Evolutionary conservation across 768 basidiomycete species (phyloP), one percentile per base, ranked within the genome.

Genomic region (Tulasnella calospora): DNA sequence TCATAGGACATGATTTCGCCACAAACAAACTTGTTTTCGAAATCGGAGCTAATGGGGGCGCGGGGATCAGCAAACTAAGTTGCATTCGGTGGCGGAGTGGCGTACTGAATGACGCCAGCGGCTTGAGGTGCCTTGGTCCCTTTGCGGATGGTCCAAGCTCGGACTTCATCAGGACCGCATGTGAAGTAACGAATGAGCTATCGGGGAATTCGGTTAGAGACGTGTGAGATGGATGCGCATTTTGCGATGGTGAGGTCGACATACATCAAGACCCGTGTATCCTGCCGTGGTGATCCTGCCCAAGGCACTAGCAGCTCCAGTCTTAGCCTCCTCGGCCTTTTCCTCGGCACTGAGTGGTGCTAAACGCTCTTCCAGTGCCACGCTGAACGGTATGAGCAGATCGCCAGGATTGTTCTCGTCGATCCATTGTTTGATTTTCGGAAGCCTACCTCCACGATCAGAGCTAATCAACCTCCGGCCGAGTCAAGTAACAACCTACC

Each of bases 351-450:
- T 77, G 27, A 78, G 76, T n/a, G 85, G 83, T 84, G 95, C 84
- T 12, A 99, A 87, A 55, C 96, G 92, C 85, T 99, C 95, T 84
- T 99, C 98, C 69, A 98, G 87, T 7, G 96, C 90, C 75, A 99
- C 98, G 38, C 95, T 96, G 88, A 99, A 98, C 17, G 98, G 98
- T 81, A 99, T 97, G 80, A 99, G 89, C 23, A 91, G 90, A 82
- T 99, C 98, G 74, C 98, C 98, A 1, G 97, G 91, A 86, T 98
- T 98, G 86, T 99, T 89, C 83, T 91, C 89, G 86, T 98, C 96
- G 82, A 99, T 97, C 98, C 98, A 99, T 38, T 86, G 93, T 84
- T 98, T 98, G 88, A 99, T 99, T 87, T 97, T 98, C 27, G 96
- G 89, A 41, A 99, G 86, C 94, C 93, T 94, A 77, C n/a, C 27